phyloP scores from a whole-genome alignment of 352 stramenopile species.

The Phytopythium vexans region DNA sequence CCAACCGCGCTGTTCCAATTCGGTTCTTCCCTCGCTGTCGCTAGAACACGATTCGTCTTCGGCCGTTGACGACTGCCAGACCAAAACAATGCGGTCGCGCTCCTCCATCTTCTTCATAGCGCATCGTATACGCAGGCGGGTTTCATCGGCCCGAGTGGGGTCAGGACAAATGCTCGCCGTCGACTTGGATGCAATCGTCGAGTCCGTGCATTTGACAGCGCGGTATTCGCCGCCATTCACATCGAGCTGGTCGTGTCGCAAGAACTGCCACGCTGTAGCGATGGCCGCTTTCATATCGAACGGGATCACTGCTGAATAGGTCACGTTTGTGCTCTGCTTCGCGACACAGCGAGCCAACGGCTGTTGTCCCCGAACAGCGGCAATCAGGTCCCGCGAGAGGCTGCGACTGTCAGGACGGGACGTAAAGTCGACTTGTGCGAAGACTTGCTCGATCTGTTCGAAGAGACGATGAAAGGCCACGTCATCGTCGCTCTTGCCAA shows the following conservation, averaged over 20 bases:
- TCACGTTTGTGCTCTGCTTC: slow-evolving; percentile 2
- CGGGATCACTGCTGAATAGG: slow-evolving; percentile 36
- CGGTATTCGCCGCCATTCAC: slow-evolving; percentile 36
- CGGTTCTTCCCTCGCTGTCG: not conserved
- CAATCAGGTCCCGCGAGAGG: too few relatives aligned
- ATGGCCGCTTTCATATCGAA: slow-evolving; percentile 35
- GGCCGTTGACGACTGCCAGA: slow-evolving; percentile 12
- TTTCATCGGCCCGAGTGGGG: slow-evolving; percentile 3
- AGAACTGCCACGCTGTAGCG: slow-evolving; percentile 29
- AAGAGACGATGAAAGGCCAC: not conserved
- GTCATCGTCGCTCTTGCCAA: not conserved
- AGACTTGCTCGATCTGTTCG: not conserved
- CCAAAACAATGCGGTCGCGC: slow-evolving; percentile 17
- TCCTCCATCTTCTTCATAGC: slow-evolving; percentile 31
- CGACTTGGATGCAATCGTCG: slow-evolving; percentile 39
- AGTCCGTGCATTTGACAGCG: slow-evolving; percentile 11
- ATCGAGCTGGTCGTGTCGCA: slow-evolving; percentile 26
- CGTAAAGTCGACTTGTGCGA: not conserved
- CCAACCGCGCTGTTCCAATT: slow-evolving; percentile 32
- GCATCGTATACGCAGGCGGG: slow-evolving; percentile 25
- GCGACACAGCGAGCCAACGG: not conserved
- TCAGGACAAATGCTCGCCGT: slow-evolving; percentile 25
- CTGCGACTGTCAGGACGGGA: not conserved
- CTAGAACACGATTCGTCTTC: not conserved
- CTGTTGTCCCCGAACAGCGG: too few relatives aligned